Percentiles rank a stretch among this genome's conserved stretches.
phyloP scores from a whole-genome alignment of 352 stramenopile genomes.

The Phytophthora colocasiae region DNA sequence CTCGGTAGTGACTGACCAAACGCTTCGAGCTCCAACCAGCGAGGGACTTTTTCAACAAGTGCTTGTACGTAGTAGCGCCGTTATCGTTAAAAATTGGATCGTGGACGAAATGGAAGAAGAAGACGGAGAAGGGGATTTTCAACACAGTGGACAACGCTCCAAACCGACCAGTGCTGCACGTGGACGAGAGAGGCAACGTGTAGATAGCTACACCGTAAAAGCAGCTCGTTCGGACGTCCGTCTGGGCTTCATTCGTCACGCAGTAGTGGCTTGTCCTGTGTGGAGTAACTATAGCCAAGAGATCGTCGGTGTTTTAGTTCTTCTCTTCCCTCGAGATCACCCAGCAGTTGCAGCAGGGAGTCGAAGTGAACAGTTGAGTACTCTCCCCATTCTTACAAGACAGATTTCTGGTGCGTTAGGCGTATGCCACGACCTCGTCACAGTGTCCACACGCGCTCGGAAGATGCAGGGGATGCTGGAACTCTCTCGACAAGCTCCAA shows the following conservation, averaged over 20 bases:
- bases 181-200: slow-evolving; percentile 2
- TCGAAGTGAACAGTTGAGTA: slow-evolving; percentile 55
- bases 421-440: slow-evolving; percentile 69
- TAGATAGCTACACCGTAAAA: slow-evolving; percentile 49
- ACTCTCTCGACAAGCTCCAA: slow-evolving; percentile 38
- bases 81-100: slow-evolving; percentile 67
- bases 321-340: slow-evolving; percentile 56
- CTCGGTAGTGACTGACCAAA: slow-evolving; percentile 70
- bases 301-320: slow-evolving; percentile 70
- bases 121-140: slow-evolving; percentile 7
- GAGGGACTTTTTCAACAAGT: slow-evolving; percentile 73
- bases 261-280: slow-evolving; percentile 73
- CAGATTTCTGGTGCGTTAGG: slow-evolving; percentile 78
- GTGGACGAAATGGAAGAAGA: slow-evolving; percentile 28
- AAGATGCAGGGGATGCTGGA: slow-evolving; percentile 65
- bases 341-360: slow-evolving; percentile 25
- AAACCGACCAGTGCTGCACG: slow-evolving; percentile 15
- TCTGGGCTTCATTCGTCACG: slow-evolving; percentile 64
- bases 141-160: background rate
- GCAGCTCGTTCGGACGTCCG: slow-evolving; percentile 47
- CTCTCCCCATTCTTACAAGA: slow-evolving; percentile 63
- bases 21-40: slow-evolving; percentile 50
- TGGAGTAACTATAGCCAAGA: slow-evolving; percentile 71
- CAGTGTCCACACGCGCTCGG: slow-evolving; percentile 45
- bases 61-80: slow-evolving; percentile 46